Evolutionary conservation across 1,284 basidiomycete genomes (phyloP).

Genomic region (Marasmius oreades): DNA sequence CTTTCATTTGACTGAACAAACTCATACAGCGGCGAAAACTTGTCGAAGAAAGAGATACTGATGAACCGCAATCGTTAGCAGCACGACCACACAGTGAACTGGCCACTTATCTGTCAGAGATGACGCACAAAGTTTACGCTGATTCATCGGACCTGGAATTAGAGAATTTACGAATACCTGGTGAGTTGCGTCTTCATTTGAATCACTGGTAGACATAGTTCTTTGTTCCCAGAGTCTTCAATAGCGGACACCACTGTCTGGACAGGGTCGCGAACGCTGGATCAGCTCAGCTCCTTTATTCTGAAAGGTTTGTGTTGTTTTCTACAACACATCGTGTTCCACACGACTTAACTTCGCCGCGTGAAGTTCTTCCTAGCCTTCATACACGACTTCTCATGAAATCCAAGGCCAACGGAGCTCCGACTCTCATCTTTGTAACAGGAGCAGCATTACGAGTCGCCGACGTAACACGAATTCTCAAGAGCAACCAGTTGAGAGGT

Average conservation of each 20-base stretch:
- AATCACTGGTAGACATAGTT: conserved; percentile 24
- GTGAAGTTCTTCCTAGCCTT: conserved; percentile 62
- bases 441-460: conserved; percentile 77
- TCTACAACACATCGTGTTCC: conserved; percentile 4
- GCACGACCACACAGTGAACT: conserved; percentile 51
- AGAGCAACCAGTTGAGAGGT: conserved; percentile 61
- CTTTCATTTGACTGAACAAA: background rate
- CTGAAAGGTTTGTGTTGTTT: conserved; percentile 46
- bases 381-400: conserved; percentile 66
- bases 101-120: conserved; percentile 54
- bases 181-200: conserved; percentile 32
- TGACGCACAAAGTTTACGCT: conserved; percentile 63
- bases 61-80: conserved; percentile 48
- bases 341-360: conserved; percentile 2
- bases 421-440: conserved; percentile 73
- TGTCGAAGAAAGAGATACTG: conserved; percentile 37
- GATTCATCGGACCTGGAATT: conserved; percentile 69
- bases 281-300: conserved; percentile 70
- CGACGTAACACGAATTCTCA: conserved; percentile 70
- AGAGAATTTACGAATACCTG: conserved; percentile 67
- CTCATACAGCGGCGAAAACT: conserved; percentile 58
- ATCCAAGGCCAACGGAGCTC: conserved; percentile 72
- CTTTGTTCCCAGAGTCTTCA: conserved; percentile 58
- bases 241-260: conserved; percentile 74
- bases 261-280: conserved; percentile 64